Evolutionary conservation across 1,284 basidiomycete genomes (phyloP), one percentile per base, ranked within the genome.

Genomic region (Ustilago sp.): DNA sequence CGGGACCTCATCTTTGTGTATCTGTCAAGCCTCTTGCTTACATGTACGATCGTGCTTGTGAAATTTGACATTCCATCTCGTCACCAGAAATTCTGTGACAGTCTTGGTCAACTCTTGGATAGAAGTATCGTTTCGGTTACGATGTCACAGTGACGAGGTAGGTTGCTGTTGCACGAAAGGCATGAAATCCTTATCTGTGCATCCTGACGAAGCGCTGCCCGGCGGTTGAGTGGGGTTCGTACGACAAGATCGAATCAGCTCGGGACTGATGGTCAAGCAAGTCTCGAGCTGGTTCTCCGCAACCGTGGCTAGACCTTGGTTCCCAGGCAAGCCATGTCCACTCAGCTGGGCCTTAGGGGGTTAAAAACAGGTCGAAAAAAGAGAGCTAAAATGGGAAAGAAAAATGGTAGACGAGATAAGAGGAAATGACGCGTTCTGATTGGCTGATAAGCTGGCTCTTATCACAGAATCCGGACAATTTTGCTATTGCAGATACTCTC

Each of bases 391-490:
- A 36, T 17, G 47, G 7, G 8, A 11, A 52, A 23, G 9, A 15
- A 41, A 34, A n/a, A 57, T 23, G 38, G 28, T 35, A 23, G 11
- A 15, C 17, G 35, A 60, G 59, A 63, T 72, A 59, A 85, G 91
- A 38, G 4, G 1, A n/a, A 90, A 86, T 12, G 88, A 64, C 87
- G 89, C 79, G 60, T 43, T 58, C 38, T 73, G 66, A 70, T 68
- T 62, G 63, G 71, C 50, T 39, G 63, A 19, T 15, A 23, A 0
- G 32, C 23, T 15, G 8, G n/a, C 11, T 39, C 60, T 60, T 61
- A 69, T 63, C 64, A 53, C 45, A 36, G 38, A 54, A 23, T 45
- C 17, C 52, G 59, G 64, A 67, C 69, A 56, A 61, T 56, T 66
- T 66, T 43, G 17, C 41, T 23, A 28, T 28, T 28, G 23, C 23